phyloP scores from a whole-genome alignment of 352 stramenopile species.

The Phytopythium sindhum region DNA sequence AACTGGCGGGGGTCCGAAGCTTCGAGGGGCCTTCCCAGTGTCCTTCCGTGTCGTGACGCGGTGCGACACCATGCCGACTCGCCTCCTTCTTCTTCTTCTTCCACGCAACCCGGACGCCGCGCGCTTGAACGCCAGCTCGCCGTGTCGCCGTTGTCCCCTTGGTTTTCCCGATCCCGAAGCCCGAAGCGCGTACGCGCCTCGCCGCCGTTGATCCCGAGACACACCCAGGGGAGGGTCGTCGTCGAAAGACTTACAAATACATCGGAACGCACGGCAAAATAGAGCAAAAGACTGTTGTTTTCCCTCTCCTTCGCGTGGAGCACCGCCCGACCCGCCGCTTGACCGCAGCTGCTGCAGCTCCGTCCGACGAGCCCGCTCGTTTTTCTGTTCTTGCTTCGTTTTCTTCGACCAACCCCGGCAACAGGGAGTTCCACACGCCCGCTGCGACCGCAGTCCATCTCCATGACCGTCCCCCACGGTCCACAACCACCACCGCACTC shows the following conservation, averaged over 20 bases:
- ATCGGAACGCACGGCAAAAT: conserved; percentile 6
- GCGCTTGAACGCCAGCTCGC: neutral
- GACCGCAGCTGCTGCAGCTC: neutral
- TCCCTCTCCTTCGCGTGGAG: conserved; percentile 2
- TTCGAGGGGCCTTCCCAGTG: conserved; percentile 5
- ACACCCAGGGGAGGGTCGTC: neutral
- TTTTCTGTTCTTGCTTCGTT: conserved; percentile 3
- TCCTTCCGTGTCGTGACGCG: conserved; percentile 5
- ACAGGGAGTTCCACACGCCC: conserved; percentile 9
- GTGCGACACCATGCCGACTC: conserved; percentile 4
- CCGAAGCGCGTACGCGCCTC: conserved; percentile 1
- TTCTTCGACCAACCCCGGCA: neutral
- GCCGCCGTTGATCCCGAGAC: neutral
- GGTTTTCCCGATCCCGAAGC: neutral
- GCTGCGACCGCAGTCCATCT: conserved; percentile 3
- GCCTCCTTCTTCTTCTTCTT: conserved; percentile 4
- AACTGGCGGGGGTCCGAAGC: conserved; percentile 1
- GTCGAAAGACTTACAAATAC: neutral
- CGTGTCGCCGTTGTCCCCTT: neutral
- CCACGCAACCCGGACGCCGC: conserved; percentile 4
- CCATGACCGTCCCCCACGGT: conserved; percentile 6
- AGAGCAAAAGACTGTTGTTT: conserved; percentile 8
- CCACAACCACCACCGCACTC: conserved; percentile 12
- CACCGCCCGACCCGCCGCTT: neutral
- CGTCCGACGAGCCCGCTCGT: neutral